Conservation (phyloP, 2,329 filamentous ascomycete genomes). For the Ceratocystis lukuohia region DNA sequence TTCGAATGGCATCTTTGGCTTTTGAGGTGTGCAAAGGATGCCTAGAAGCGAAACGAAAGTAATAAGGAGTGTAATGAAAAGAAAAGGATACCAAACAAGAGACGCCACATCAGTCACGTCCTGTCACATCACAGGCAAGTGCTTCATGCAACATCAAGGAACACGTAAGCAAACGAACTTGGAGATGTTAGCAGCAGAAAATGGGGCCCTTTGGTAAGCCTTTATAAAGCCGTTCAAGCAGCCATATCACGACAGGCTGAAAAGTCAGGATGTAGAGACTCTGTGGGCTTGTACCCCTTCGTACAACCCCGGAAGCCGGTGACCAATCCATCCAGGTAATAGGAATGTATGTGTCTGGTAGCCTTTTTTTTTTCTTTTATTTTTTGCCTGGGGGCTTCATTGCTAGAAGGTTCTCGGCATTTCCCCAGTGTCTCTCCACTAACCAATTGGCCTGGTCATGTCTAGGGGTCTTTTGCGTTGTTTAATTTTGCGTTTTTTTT, state of each 20-base stretch:
- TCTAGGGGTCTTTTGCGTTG: constrained; percentile 1
- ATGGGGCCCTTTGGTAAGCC: too few species aligned
- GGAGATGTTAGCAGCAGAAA: too few species aligned
- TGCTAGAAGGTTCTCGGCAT: not conserved
- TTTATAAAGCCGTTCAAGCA: too few species aligned
- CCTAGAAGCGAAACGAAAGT: not conserved
- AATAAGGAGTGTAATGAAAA: not conserved
- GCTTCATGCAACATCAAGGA: not conserved
- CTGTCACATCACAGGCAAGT: not conserved
- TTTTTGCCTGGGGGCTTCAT: not conserved
- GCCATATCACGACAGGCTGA: too few species aligned
- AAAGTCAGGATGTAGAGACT: not conserved
- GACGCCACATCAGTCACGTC: not conserved
- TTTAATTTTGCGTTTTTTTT: not conserved
- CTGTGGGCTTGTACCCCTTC: not conserved
- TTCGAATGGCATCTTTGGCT: not conserved
- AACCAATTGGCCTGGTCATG: not conserved
- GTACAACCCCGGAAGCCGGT: not conserved
- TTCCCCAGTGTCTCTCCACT: not conserved
- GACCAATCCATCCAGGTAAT: not conserved
- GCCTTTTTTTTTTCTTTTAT: not conserved
- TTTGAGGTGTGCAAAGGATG: not conserved
- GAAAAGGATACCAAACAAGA: constrained; percentile 1
- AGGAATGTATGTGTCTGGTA: not conserved
- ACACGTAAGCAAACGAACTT: not conserved